Base-by-base conservation (phyloP, 140 eudicot species). In the Senecio squalidus region DNA sequence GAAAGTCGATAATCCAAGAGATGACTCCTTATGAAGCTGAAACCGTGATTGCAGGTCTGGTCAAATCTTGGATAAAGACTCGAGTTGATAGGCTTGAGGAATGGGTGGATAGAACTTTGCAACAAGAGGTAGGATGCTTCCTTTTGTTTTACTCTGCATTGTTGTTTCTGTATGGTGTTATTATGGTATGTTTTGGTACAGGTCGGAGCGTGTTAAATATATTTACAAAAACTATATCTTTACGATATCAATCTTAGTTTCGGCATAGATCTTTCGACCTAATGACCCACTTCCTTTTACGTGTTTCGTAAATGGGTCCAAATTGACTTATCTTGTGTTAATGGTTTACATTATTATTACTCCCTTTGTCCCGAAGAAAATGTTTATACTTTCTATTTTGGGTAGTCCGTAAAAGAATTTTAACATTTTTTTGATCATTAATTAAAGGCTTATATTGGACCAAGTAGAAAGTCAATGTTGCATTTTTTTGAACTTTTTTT, bases 21-120 rank as follows among this genome's bases (percentile, higher is more conserved):
- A 83, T 91, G 96, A 68, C 71, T 51, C 98, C 98, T 50, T 91
- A 76, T 64, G 96, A 91, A 74, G 84, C 89, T 49, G 88, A 83
- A 74, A 69, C 82, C 30, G 86, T 78, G 28, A 83, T 91, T 18
- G 71, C 69, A 3, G 80, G 76, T 53, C 65, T 86, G 62, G 95
- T 84, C 34, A 84, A 86, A 67, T 68, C 91, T 5, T 91, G 96
- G 96, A 81, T 75, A 47, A 70, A 44, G 69, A 86, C 82, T 4
- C 71, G 96, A 69, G 58, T 83, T 15, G 94, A 80, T 28, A 75
- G 86, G 53, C 78, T 91, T 9, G 64, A 71, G 36, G 92, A 91
- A 70, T 81, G 92, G 92, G 82, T 86, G 26, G 84, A 83, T 68
- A 64, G 88, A 58, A 78, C 54, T 71, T 58, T 86, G 66, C 94